Evolutionary conservation across 2,329 filamentous ascomycete genomes (phyloP).

Genomic region (Chaetomium strumarium): DNA sequence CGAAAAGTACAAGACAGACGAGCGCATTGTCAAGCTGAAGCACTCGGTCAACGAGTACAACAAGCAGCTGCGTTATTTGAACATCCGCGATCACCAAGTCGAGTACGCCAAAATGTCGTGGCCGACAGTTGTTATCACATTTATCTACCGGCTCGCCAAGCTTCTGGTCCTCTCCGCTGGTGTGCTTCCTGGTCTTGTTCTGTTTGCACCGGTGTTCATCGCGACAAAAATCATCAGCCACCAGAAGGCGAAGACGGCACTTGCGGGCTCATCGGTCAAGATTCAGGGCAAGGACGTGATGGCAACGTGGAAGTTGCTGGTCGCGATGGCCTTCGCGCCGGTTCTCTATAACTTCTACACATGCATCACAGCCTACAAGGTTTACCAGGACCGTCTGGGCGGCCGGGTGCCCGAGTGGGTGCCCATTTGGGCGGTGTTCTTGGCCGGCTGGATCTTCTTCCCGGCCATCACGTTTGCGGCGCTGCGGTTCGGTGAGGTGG

Average conservation of each 20-base stretch:
- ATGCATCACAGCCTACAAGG: slow-evolving; percentile 65
- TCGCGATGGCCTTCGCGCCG: slow-evolving; percentile 78
- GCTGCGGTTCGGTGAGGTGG: slow-evolving; percentile 92
- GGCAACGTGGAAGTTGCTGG: slow-evolving; percentile 88
- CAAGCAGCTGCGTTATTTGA: slow-evolving; percentile 74
- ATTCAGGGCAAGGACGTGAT: slow-evolving; percentile 84
- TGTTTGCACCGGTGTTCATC: slow-evolving; percentile 86
- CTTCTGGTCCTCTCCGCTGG: slow-evolving; percentile 69
- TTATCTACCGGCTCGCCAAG: slow-evolving; percentile 76
- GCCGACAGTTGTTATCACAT: slow-evolving; percentile 65
- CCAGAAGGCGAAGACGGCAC: slow-evolving; percentile 74
- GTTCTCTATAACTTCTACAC: slow-evolving; percentile 80
- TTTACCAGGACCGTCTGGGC: slow-evolving; percentile 73
- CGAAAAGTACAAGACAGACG: slow-evolving; percentile 85
- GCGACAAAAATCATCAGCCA: slow-evolving; percentile 76
- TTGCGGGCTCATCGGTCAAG: slow-evolving; percentile 83
- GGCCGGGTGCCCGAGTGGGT: slow-evolving; percentile 77
- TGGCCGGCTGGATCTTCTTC: slow-evolving; percentile 74
- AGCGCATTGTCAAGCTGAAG: slow-evolving; percentile 70
- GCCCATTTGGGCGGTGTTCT: slow-evolving; percentile 69
- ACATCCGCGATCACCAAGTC: slow-evolving; percentile 89
- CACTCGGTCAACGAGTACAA: slow-evolving; percentile 80
- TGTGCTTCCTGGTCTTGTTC: slow-evolving; percentile 76
- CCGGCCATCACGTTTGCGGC: slow-evolving; percentile 87
- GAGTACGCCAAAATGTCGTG: slow-evolving; percentile 83